Base-by-base conservation (phyloP, 352 stramenopile genomes). In the Globisporangium acanthophoron region DNA sequence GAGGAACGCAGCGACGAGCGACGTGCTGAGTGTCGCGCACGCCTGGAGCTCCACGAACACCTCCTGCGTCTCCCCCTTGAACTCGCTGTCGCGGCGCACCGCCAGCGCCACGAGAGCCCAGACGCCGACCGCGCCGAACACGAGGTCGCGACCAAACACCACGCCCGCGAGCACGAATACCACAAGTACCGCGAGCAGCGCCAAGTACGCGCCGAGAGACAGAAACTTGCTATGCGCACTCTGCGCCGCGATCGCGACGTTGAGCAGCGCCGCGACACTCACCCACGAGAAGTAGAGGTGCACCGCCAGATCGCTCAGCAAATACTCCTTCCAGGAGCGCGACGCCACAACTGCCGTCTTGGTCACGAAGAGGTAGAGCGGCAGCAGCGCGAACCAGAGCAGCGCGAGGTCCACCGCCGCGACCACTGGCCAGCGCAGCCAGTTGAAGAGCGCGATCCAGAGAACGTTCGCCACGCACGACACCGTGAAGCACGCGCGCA, bases 221-320 rank as follows among this genome's bases (percentile, higher is more conserved):
- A 88, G 66, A 56, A 60, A 71, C 0, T 63, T 74, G 41, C 64
- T 66, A 3, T 54, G 20, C 18, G 73, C 15, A 5, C 67, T 59
- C 65, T 88, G 70, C 48, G 74, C 50, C 13, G 68, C 73, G 57
- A 85, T 76, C 21, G 70, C 69, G 72, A 78, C 85, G 62, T 71
- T 86, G 40, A 88, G 57, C 40, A 81, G 49, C 8, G 65, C 65
- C 24, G 76, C 70, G 49, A 70, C 73, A 9, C 65, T 84, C 62
- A 86, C 75, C 72, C 76, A 87, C n/a, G 76, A 65, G 51, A 87
- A 88, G 60, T 88, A 87, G 11, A 90, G 48, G 0, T 74, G 74
- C 11, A 88, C 62, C n/a, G 67, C 73, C 7, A 90, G 53, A 51
- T 88, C 76, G 44, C 76, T 84, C 62, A 67, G 76, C 2, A 86